Evolutionary conservation across 768 basidiomycete species (phyloP).

Genomic region (Termitomyces sp.): DNA sequence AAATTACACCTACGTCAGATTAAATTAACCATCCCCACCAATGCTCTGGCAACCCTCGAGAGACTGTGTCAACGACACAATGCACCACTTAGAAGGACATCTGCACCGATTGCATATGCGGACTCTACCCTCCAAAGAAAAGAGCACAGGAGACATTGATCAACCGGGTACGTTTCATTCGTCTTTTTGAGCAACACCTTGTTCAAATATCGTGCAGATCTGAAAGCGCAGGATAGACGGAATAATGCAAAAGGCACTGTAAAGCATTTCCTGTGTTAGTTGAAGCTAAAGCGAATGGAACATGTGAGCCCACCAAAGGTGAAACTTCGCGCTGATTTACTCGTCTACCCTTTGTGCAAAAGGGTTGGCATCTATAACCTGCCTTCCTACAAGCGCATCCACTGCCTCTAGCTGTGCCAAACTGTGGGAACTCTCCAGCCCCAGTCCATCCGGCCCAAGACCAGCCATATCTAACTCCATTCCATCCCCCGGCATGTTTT

Average conservation of each 20-base stretch:
- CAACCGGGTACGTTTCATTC: not conserved
- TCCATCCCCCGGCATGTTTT: conserved; percentile 28
- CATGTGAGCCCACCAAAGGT: not conserved
- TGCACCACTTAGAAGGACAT: conserved; percentile 19
- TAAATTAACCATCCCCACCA: not conserved
- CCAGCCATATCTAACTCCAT: conserved; percentile 58
- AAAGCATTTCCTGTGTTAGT: not conserved
- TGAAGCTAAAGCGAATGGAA: not conserved
- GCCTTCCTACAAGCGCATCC: conserved; percentile 53
- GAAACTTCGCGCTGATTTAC: not conserved
- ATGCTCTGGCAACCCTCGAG: not conserved
- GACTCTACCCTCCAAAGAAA: conserved; percentile 31
- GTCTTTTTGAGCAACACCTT: not conserved
- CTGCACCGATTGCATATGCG: conserved; percentile 26
- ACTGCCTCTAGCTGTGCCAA: conserved; percentile 50
- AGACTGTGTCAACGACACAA: conserved; percentile 12
- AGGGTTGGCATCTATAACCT: conserved; percentile 61
- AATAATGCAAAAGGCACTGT: not conserved
- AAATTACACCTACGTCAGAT: not conserved
- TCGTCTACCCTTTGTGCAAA: conserved; percentile 34
- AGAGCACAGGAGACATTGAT: conserved; percentile 10
- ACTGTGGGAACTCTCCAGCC: conserved; percentile 47
- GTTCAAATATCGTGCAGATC: not conserved
- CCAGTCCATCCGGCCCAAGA: conserved; percentile 62
- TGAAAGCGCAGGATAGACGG: not conserved